Conservation (phyloP, 2,329 filamentous ascomycete species). For the Sporothrix euskadiensis region DNA sequence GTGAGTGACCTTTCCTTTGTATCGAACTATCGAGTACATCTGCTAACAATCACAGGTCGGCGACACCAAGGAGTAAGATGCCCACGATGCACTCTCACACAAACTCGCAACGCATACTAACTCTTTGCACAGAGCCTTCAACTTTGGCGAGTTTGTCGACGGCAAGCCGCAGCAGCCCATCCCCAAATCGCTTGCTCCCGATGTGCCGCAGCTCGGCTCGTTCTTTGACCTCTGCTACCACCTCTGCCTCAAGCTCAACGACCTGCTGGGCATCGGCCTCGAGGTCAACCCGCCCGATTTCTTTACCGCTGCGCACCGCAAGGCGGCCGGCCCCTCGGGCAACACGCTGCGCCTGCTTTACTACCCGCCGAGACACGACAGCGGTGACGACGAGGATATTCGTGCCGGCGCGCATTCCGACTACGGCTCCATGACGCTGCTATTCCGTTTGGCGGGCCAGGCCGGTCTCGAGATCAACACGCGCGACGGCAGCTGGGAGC, state of each 20-base stretch:
- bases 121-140: constrained; percentile 69
- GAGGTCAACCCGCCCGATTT: constrained; percentile 55
- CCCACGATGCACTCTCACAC: too few species aligned
- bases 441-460: constrained; percentile 84
- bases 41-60: constrained; percentile 57
- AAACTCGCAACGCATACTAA: neutral
- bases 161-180: constrained; percentile 75
- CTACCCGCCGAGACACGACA: constrained; percentile 60
- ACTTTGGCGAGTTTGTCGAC: constrained; percentile 75
- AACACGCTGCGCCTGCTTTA: constrained; percentile 70
- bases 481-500: constrained; percentile 56
- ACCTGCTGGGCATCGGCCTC: constrained; percentile 76
- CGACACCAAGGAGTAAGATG: constrained; percentile 80
- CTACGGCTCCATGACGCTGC: constrained; percentile 70
- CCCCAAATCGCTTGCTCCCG: constrained; percentile 60
- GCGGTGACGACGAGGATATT: constrained; percentile 57
- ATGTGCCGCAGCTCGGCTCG: constrained; percentile 61
- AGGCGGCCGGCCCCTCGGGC: constrained; percentile 49
- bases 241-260: constrained; percentile 71
- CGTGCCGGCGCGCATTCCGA: constrained; percentile 91
- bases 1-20: constrained; percentile 43
- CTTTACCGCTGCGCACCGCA: constrained; percentile 56
- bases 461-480: constrained; percentile 82
- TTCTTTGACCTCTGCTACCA: constrained; percentile 72
- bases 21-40: too few species aligned